Base-by-base conservation (phyloP, 2,329 filamentous ascomycete genomes). In the Epichloe bromicola region DNA sequence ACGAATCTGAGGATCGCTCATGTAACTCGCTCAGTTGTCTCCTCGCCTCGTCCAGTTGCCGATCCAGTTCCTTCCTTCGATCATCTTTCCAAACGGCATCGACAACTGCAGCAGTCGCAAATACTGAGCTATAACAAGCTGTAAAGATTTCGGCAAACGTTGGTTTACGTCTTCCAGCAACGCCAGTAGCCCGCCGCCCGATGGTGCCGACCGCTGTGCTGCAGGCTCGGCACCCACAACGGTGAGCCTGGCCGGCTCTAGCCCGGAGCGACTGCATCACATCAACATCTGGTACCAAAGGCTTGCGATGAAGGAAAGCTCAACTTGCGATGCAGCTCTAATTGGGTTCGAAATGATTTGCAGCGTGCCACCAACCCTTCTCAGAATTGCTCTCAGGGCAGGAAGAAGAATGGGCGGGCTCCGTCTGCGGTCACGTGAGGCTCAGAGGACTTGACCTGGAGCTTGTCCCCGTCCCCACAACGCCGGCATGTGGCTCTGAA, bases 241-340 rank as follows among this genome's bases (percentile, higher is more conserved):
- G 73, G 66, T 76, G 78, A 68, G 74, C 74, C 73, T 77, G 78
- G 60, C 76, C 74, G 69, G 79, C 78, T 69, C 81, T 78, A 66
- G 79, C 81, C 81, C 82, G 84, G 58, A 87, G 64, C 56, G 75
- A 74, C 67, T 79, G 79, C 85, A 88, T 89, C 61, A 63, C 69
- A 61, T n/a, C 54, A 52, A 8, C 40, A 43, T 37, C 17, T 26
- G 39, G 17, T 8, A 12, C 11, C 11, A 10, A 8, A n/a, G 5
- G 2, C 11, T 5, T 47, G 8, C 12, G 34, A 36, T 20, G 5
- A 14, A n/a, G n/a, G 17, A 12, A n/a, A 42, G 33, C 3, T 26
- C 23, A 19, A 36, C 38, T 7, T 15, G n/a, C 4, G 12, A 26
- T 37, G 48, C 33, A n/a, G 48, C 48, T 44, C 14, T 33, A 30